Evolutionary conservation across 306 rosid species (phyloP).

Genomic region (Astragalus glycyphyllos): DNA sequence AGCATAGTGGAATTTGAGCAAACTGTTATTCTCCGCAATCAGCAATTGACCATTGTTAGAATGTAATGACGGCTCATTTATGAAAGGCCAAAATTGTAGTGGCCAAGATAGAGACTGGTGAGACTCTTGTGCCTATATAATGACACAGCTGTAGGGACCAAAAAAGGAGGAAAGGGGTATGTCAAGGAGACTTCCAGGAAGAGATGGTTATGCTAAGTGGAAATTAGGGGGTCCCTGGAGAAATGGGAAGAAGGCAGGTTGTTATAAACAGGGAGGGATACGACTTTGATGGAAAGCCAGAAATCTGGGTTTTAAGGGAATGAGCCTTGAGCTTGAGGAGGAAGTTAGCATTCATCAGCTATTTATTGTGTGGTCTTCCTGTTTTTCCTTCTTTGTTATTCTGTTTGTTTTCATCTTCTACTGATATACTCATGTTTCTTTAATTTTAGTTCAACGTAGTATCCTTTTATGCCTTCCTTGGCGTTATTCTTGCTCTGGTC

Average conservation of each 20-base stretch:
- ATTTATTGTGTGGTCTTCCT: background rate
- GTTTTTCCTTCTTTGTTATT: background rate
- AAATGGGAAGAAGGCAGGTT: background rate
- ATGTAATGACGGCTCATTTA: constrained; percentile 2
- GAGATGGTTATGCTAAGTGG: constrained; percentile 5
- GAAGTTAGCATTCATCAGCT: background rate
- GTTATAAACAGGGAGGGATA: background rate
- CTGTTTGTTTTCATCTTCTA: background rate
- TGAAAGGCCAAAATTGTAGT: background rate
- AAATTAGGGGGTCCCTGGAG: background rate
- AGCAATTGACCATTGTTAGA: background rate
- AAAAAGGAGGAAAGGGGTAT: background rate
- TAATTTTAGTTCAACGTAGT: background rate
- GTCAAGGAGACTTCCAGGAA: background rate
- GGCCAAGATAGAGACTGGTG: background rate
- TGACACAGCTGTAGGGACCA: background rate
- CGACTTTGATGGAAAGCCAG: background rate
- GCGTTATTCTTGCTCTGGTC: background rate
- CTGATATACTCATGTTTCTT: background rate
- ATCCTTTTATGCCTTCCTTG: background rate
- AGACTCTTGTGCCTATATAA: background rate
- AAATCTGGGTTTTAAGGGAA: background rate
- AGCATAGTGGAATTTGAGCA: too few relatives aligned
- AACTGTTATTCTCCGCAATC: too few relatives aligned
- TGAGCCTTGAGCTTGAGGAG: background rate